Evolutionary conservation across 1,284 basidiomycete genomes (phyloP).

Genomic region (Microbotryomycetes sp.): DNA sequence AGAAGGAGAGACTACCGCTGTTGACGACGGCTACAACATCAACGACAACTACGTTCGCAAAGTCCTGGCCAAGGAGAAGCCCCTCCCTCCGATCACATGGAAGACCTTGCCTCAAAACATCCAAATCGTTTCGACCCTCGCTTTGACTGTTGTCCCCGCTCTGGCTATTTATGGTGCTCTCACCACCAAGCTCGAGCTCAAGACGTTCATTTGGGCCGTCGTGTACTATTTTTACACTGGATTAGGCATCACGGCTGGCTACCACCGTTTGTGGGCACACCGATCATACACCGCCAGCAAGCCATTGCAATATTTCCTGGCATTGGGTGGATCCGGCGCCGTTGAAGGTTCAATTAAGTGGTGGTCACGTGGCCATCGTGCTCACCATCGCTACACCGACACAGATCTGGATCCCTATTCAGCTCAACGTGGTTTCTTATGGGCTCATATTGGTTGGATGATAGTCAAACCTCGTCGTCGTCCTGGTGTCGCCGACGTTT

Average conservation of each 20-base stretch:
- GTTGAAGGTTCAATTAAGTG: slow-evolving; percentile 87
- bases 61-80: slow-evolving; percentile 64
- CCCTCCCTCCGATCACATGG: slow-evolving; percentile 69
- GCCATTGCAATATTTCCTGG: slow-evolving; percentile 70
- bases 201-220: slow-evolving; percentile 60
- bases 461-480: slow-evolving; percentile 77
- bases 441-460: slow-evolving; percentile 90
- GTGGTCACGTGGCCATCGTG: slow-evolving; percentile 91
- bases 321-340: slow-evolving; percentile 72
- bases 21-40: slow-evolving; percentile 56
- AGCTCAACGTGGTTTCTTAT: slow-evolving; percentile 67
- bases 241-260: slow-evolving; percentile 62
- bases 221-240: slow-evolving; percentile 70
- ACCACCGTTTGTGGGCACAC: slow-evolving; percentile 90
- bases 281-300: slow-evolving; percentile 80
- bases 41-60: slow-evolving; percentile 85
- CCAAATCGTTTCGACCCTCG: slow-evolving; percentile 66
- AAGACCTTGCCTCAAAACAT: slow-evolving; percentile 63
- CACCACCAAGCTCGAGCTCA: slow-evolving; percentile 55
- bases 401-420: slow-evolving; percentile 92
- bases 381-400: slow-evolving; percentile 91
- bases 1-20: slow-evolving; percentile 36
- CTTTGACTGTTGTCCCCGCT: slow-evolving; percentile 65
- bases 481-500: slow-evolving; percentile 81
- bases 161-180: slow-evolving; percentile 63